These are phyloP conservation scores for Phaeosphaeriaceae sp. DNA, from an alignment of 2,329 filamentous ascomycete genomes.

Conservation along the genomic window DNA sequence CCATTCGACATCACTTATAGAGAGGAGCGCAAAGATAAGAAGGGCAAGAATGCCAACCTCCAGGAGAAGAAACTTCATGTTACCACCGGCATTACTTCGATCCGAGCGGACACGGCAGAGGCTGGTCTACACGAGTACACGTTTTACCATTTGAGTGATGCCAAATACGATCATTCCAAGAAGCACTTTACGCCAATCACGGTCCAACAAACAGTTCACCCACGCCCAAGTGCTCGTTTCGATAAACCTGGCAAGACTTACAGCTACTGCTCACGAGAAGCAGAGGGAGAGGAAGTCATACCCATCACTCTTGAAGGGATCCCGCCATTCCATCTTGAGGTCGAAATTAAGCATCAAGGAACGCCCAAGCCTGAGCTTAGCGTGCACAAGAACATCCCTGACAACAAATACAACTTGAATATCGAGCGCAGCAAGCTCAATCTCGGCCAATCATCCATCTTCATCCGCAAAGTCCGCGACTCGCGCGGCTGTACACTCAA, in stretches of 20 bases:
- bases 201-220: slow-evolving; percentile 83
- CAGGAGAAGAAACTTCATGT: slow-evolving; percentile 78
- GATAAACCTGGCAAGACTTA: slow-evolving; percentile 88
- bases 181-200: slow-evolving; percentile 70
- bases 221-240: slow-evolving; percentile 83
- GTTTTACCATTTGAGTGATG: slow-evolving; percentile 83
- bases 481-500: slow-evolving; percentile 83
- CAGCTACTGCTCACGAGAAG: slow-evolving; percentile 90
- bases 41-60: slow-evolving; percentile 63
- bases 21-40: slow-evolving; percentile 73
- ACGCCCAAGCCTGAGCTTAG: slow-evolving; percentile 81
- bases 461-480: slow-evolving; percentile 89
- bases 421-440: slow-evolving; percentile 86
- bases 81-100: slow-evolving; percentile 75
- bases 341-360: slow-evolving; percentile 91
- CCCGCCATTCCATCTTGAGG: slow-evolving; percentile 87
- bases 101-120: slow-evolving; percentile 85
- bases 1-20: slow-evolving; percentile 87
- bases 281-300: slow-evolving; percentile 82
- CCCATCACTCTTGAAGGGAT: slow-evolving; percentile 83
- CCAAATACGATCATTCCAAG: slow-evolving; percentile 79
- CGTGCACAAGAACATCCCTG: slow-evolving; percentile 78
- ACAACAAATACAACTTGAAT: slow-evolving; percentile 76
- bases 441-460: slow-evolving; percentile 86
- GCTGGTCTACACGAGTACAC: slow-evolving; percentile 86